These are phyloP conservation scores for Echium plantagineum DNA, from an alignment of 257 asterid genomes.

Conservation along the genomic window DNA sequence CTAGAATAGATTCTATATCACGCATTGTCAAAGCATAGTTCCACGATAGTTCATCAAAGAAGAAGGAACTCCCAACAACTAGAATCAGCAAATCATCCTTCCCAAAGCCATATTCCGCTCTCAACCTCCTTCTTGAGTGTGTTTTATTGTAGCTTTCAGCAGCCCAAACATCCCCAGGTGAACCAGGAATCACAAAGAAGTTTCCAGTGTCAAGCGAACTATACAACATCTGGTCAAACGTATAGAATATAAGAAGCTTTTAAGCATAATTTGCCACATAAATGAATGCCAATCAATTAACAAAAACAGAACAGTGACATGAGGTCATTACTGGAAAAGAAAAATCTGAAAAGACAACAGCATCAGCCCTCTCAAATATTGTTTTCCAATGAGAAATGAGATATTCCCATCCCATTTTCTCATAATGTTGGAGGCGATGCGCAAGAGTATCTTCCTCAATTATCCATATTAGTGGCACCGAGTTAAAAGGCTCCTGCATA, in stretches of 20 bases:
- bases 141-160: constrained; percentile 74
- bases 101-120: constrained; percentile 65
- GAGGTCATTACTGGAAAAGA: constrained; percentile 61
- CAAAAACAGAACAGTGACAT: constrained; percentile 1
- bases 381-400: constrained; percentile 72
- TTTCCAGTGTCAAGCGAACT: constrained; percentile 93
- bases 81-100: constrained; percentile 65
- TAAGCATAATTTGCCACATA: neutral
- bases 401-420: constrained; percentile 54
- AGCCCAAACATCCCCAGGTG: constrained; percentile 88
- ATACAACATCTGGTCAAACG: constrained; percentile 79
- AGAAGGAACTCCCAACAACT: constrained; percentile 82
- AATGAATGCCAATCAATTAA: neutral
- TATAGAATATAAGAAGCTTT: constrained; percentile 24
- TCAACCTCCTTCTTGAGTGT: constrained; percentile 63
- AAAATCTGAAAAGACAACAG: constrained; percentile 80
- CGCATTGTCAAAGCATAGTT: constrained; percentile 68
- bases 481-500: constrained; percentile 99
- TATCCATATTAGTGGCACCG: constrained; percentile 91
- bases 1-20: constrained; percentile 67
- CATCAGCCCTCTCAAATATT: constrained; percentile 71
- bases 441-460: constrained; percentile 89
- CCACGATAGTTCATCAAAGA: constrained; percentile 69
- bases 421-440: constrained; percentile 55
- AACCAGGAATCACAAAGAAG: constrained; percentile 96